A percentile compares a stretch with the other conserved stretches of the same genome.
Conservation (phyloP, 2,329 filamentous ascomycete genomes). For the Colletotrichum salicis region DNA sequence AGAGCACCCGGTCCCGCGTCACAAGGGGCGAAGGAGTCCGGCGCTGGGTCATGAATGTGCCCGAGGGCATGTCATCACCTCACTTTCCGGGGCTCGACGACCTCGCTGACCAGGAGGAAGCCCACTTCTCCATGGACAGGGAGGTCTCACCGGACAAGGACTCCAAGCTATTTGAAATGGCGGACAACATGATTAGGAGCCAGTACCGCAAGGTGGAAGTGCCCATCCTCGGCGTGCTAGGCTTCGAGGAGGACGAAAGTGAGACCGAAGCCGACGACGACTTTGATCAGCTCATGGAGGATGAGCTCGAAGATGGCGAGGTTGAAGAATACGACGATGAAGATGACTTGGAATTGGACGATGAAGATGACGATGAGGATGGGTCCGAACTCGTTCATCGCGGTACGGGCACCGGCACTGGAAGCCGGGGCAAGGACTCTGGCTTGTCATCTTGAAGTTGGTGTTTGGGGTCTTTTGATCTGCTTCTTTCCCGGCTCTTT, state of each 20-base stretch:
- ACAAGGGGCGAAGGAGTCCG: conserved; percentile 54
- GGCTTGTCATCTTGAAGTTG: conserved; percentile 33
- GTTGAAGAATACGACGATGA: conserved; percentile 41
- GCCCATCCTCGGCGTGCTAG: conserved; percentile 56
- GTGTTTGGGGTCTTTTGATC: conserved; percentile 5
- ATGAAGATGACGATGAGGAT: conserved; percentile 34
- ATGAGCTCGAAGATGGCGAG: conserved; percentile 43
- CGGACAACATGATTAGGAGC: conserved; percentile 59
- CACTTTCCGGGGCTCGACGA: conserved; percentile 40
- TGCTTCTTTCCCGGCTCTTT: neutral
- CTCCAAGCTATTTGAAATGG: conserved; percentile 54
- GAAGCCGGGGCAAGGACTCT: conserved; percentile 31
- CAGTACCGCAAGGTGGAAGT: conserved; percentile 58
- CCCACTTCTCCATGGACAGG: conserved; percentile 53
- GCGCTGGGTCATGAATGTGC: conserved; percentile 55
- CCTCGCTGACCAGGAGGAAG: conserved; percentile 51
- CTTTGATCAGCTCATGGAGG: conserved; percentile 40
- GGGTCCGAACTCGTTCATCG: conserved; percentile 31
- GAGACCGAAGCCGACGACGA: conserved; percentile 45
- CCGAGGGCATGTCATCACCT: conserved; percentile 47
- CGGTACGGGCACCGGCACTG: conserved; percentile 34
- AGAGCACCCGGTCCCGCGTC: conserved; percentile 46
- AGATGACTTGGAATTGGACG: conserved; percentile 36
- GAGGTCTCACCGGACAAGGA: conserved; percentile 54
- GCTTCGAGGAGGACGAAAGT: conserved; percentile 56